These are phyloP conservation scores for Chlorella vulgaris DNA, from an alignment of 139 green algal genomes.

Conservation along the genomic window DNA sequence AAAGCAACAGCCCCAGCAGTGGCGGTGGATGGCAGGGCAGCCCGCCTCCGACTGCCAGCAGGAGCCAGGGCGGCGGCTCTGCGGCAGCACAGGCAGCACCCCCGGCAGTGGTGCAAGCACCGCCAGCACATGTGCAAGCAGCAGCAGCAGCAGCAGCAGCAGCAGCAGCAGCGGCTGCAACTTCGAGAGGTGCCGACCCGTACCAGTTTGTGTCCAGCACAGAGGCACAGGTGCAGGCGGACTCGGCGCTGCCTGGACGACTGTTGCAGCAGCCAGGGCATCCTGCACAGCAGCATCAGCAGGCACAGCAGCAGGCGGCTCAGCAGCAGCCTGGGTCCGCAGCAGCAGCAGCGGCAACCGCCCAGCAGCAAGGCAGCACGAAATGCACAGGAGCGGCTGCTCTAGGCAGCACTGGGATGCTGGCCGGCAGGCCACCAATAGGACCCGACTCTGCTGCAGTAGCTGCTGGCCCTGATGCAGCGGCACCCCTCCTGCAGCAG, in stretches of 20 bases:
- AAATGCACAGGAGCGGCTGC: neutral
- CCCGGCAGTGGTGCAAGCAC: neutral
- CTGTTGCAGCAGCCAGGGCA: neutral
- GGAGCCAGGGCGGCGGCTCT: no score
- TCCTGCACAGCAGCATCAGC: constrained; percentile 8
- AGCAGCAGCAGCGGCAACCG: neutral
- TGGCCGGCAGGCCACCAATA: no score
- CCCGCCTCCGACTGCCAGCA: no score
- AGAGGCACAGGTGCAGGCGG: neutral
- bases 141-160: neutral
- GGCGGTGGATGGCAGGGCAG: no score
- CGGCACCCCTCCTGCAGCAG: neutral
- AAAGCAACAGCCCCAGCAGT: neutral
- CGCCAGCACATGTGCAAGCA: neutral
- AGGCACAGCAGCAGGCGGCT: neutral
- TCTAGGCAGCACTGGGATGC: neutral
- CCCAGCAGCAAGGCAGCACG: no score
- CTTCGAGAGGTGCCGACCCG: neutral
- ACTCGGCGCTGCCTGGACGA: neutral
- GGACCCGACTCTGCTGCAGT: no score
- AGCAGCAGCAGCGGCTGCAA: neutral
- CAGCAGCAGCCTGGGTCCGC: neutral
- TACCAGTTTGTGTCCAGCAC: constrained; percentile 9
- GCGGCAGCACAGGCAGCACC: no score
- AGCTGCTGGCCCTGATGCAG: no score